A percentile compares a stretch with the other conserved stretches of the same genome.
Evolutionary conservation across 805 yeast genomes (phyloP).

Genomic region (Sugiyamaella mastotermitis): DNA sequence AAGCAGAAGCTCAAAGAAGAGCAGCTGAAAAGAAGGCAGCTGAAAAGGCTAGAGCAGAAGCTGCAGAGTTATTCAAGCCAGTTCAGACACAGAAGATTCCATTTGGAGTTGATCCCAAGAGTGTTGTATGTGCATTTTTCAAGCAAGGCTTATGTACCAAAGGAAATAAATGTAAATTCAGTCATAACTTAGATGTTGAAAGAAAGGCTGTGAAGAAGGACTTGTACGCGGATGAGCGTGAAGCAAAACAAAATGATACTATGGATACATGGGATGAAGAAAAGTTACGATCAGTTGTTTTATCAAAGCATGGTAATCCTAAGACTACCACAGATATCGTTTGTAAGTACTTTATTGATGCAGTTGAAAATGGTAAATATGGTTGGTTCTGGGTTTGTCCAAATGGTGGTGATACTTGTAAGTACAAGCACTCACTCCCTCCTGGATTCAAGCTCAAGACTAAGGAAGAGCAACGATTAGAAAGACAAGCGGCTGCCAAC

Average conservation of each 20-base stretch:
- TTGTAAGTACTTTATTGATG: slow-evolving; percentile 91
- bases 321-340: slow-evolving; percentile 91
- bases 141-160: slow-evolving; percentile 76
- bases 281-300: slow-evolving; percentile 77
- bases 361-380: slow-evolving; percentile 94
- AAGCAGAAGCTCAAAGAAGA: slow-evolving; percentile 63
- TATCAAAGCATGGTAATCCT: slow-evolving; percentile 91
- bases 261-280: slow-evolving; percentile 98
- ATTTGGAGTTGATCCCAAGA: slow-evolving; percentile 96
- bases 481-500: slow-evolving; percentile 73
- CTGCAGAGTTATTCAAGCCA: slow-evolving; percentile 66
- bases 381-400: slow-evolving; percentile 99
- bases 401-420: slow-evolving; percentile 86
- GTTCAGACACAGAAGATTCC: slow-evolving; percentile 78
- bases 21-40: slow-evolving; percentile 84
- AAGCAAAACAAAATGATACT: slow-evolving; percentile 66
- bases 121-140: slow-evolving; percentile 84
- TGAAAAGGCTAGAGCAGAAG: slow-evolving; percentile 84
- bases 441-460: slow-evolving; percentile 96
- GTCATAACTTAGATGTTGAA: slow-evolving; percentile 81
- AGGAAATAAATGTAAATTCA: slow-evolving; percentile 72
- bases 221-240: slow-evolving; percentile 83
- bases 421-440: slow-evolving; percentile 91
- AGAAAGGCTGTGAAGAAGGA: slow-evolving; percentile 88
- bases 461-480: slow-evolving; percentile 88